Percentiles rank a stretch among this genome's conserved stretches.
Conservation (phyloP, 495 filamentous ascomycete species). For the Penicillium soppii region DNA sequence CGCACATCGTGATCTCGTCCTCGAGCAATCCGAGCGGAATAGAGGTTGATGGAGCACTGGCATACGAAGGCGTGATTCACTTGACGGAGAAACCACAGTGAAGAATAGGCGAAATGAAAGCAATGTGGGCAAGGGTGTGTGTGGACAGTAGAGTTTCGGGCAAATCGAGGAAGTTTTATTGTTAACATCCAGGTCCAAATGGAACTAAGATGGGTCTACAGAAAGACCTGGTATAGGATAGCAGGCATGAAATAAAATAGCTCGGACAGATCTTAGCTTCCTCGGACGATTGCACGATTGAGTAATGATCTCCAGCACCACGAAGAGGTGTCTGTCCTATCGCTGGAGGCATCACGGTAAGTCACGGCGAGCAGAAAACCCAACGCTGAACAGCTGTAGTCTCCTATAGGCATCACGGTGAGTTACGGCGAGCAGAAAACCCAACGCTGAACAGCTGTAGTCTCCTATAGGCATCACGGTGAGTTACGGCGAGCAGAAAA, state of each 20-base stretch:
- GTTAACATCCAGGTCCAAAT: background rate
- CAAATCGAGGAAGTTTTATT: background rate
- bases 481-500: no score
- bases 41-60: background rate
- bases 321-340: no score
- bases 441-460: no score
- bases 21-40: background rate
- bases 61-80: background rate
- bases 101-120: background rate
- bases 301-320: background rate
- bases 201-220: background rate
- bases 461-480: no score
- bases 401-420: no score
- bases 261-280: constrained; percentile 1
- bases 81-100: background rate
- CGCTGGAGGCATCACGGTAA: background rate
- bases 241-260: background rate
- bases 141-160: background rate
- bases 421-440: no score
- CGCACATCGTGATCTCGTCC: background rate
- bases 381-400: background rate
- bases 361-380: background rate
- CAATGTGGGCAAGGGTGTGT: background rate
- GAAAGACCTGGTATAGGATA: background rate
- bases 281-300: background rate